Conservation (phyloP, 768 basidiomycete species). For the Rhodosporidiobolus sp. region DNA sequence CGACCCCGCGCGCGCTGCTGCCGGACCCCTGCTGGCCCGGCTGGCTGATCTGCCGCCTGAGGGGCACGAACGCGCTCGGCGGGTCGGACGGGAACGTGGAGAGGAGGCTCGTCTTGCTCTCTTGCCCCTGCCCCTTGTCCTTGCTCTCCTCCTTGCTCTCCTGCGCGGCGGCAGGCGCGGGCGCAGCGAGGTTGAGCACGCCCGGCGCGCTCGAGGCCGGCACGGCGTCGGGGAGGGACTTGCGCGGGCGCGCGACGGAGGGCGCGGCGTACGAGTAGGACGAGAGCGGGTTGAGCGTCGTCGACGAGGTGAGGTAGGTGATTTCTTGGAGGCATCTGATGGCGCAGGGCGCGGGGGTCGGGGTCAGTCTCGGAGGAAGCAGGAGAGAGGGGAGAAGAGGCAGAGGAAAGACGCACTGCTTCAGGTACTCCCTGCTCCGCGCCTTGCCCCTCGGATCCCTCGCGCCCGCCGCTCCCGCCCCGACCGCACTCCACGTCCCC, state of each 20-base stretch:
- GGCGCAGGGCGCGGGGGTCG: no score
- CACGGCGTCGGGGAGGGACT: slow-evolving; percentile 35
- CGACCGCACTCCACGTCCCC: slow-evolving; percentile 5
- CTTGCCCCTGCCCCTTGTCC: no score
- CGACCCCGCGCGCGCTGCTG: neutral
- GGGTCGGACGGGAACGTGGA: slow-evolving; percentile 22
- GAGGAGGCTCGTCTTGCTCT: neutral
- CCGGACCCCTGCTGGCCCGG: slow-evolving; percentile 3
- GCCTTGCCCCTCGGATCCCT: slow-evolving; percentile 95
- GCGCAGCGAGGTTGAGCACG: slow-evolving; percentile 17
- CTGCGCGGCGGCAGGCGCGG: neutral
- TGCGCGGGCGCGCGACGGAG: slow-evolving; percentile 36
- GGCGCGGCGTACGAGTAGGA: slow-evolving; percentile 38
- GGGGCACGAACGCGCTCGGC: slow-evolving; percentile 29
- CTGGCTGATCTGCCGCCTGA: slow-evolving; percentile 18
- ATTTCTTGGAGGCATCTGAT: slow-evolving; percentile 97
- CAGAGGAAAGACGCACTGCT: slow-evolving; percentile 68
- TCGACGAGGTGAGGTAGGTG: slow-evolving; percentile 91
- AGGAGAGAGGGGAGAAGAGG: slow-evolving; percentile 20
- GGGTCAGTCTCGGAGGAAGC: no score
- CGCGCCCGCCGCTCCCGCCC: slow-evolving; percentile 59
- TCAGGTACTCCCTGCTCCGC: slow-evolving; percentile 90
- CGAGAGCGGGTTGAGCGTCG: slow-evolving; percentile 82
- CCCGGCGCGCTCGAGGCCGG: slow-evolving; percentile 20
- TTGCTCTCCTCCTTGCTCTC: no score